Conservation (phyloP, 2,329 filamentous ascomycete genomes). For the Apiospora arundinis region DNA sequence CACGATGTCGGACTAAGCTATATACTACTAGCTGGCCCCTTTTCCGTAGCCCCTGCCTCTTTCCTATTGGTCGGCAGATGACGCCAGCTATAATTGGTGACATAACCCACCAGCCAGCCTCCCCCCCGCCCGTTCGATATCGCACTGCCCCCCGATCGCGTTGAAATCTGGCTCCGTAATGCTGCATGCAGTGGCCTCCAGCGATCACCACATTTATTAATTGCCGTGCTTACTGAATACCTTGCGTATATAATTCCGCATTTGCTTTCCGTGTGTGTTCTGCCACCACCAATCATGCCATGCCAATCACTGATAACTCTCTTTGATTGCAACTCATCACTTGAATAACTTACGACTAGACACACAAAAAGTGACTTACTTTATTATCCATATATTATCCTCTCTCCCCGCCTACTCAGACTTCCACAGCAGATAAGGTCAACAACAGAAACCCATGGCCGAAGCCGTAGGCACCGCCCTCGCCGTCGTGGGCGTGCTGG, state of each 20-base stretch:
- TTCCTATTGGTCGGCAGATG: not conserved
- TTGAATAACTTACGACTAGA: too few relatives aligned
- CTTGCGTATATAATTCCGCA: not conserved
- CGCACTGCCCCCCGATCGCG: conserved; percentile 1
- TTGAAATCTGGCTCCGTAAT: not conserved
- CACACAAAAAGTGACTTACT: too few relatives aligned
- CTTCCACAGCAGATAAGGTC: not conserved
- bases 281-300: not conserved
- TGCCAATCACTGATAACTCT: too few relatives aligned
- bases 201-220: not conserved
- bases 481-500: conserved; percentile 51
- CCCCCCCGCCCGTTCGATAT: not conserved
- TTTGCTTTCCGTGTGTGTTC: not conserved
- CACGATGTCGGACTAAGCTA: not conserved
- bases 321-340: too few relatives aligned
- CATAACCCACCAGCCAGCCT: not conserved
- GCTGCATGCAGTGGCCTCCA: not conserved
- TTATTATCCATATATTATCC: too few relatives aligned
- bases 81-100: conserved; percentile 9
- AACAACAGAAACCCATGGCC: conserved; percentile 35
- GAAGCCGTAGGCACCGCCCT: conserved; percentile 51
- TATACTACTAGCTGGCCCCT: not conserved
- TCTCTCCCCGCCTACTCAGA: not conserved
- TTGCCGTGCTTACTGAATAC: not conserved
- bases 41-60: not conserved